phyloP scores from a whole-genome alignment of 768 basidiomycete genomes.

The Butyriboletus loyo region DNA sequence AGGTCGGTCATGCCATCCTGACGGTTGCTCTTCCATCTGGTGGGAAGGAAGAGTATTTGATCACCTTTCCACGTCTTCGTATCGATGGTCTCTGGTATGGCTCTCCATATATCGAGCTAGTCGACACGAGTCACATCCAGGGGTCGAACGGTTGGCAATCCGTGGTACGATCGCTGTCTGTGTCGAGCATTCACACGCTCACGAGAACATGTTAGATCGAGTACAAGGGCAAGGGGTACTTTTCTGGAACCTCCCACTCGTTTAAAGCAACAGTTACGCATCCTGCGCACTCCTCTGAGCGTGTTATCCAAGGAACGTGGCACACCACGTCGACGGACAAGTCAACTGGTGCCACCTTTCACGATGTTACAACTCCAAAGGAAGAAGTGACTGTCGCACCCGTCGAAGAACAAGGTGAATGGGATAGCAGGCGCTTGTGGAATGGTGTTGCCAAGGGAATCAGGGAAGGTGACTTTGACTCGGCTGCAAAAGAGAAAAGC shows the following conservation, averaged over 20 bases:
- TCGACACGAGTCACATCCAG: constrained; percentile 78
- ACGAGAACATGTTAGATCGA: constrained; percentile 60
- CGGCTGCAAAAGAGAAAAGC: constrained; percentile 84
- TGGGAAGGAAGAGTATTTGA: constrained; percentile 69
- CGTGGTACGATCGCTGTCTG: constrained; percentile 34
- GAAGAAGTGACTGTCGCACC: constrained; percentile 69
- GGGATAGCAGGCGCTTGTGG: constrained; percentile 89
- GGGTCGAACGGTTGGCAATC: constrained; percentile 58
- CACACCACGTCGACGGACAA: constrained; percentile 57
- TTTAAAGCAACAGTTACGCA: constrained; percentile 82
- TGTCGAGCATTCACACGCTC: constrained; percentile 17
- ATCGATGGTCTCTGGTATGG: constrained; percentile 94
- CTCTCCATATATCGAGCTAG: constrained; percentile 89
- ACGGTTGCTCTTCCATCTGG: constrained; percentile 61
- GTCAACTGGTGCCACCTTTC: constrained; percentile 54
- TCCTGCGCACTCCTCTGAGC: constrained; percentile 41
- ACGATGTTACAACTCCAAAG: constrained; percentile 71
- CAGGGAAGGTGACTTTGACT: constrained; percentile 85
- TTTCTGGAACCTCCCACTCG: constrained; percentile 87
- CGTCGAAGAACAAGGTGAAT: constrained; percentile 66
- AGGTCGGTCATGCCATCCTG: constrained; percentile 90
- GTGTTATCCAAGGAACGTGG: constrained; percentile 80
- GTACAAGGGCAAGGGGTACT: constrained; percentile 96
- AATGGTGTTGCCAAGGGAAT: constrained; percentile 86
- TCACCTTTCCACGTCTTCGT: constrained; percentile 87